phyloP scores from a whole-genome alignment of 495 filamentous ascomycete genomes.

The Lasiosphaeris hirsuta region DNA sequence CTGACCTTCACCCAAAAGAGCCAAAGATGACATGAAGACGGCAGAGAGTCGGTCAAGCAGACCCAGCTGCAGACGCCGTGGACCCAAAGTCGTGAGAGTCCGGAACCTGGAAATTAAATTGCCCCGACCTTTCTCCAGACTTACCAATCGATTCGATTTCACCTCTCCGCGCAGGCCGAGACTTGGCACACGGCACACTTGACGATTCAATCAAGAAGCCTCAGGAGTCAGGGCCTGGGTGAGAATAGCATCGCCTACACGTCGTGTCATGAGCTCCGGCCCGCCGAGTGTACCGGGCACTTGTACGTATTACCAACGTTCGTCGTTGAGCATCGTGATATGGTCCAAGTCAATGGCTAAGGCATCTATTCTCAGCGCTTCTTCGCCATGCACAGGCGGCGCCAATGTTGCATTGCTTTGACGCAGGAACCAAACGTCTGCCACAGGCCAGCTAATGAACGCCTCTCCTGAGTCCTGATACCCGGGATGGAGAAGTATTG shows the following conservation, averaged over 20 bases:
- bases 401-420: constrained; percentile 23
- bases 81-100: constrained; percentile 8
- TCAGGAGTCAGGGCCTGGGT: too few relatives aligned
- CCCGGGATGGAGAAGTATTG: not conserved
- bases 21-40: not conserved
- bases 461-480: constrained; percentile 1
- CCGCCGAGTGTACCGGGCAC: not conserved
- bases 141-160: constrained; percentile 8
- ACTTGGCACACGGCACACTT: too few relatives aligned
- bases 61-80: not conserved
- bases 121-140: constrained; percentile 6
- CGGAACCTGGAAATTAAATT: constrained; percentile 19
- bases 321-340: not conserved
- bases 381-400: constrained; percentile 6
- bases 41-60: not conserved
- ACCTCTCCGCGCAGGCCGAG: too few relatives aligned
- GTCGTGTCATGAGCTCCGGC: not conserved
- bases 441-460: not conserved
- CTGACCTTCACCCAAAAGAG: not conserved
- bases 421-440: constrained; percentile 25
- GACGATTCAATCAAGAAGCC: too few relatives aligned
- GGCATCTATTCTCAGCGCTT: constrained; percentile 9
- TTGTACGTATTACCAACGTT: not conserved
- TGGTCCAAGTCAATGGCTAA: too few relatives aligned
- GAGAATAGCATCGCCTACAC: not conserved